phyloP scores from a whole-genome alignment of 345 rosid genomes.

The Trapa incisa region DNA sequence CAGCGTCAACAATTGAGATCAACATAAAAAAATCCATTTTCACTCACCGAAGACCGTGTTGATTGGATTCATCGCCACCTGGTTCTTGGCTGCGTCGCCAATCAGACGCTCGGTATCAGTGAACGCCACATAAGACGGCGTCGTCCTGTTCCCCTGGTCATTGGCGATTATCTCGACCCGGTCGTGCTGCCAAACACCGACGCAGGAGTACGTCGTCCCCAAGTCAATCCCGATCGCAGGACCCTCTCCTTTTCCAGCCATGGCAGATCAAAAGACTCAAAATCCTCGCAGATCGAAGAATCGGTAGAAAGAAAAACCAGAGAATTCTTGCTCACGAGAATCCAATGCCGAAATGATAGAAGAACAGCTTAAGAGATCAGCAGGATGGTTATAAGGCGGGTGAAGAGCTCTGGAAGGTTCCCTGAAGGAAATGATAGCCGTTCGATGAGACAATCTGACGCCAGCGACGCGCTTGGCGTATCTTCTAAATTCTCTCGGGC shows the following conservation, averaged over 20 bases:
- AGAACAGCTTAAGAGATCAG: background rate
- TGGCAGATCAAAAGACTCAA: background rate
- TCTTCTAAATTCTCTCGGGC: background rate
- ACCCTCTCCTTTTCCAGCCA: slow-evolving; percentile 5
- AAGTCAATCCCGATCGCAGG: slow-evolving; percentile 17
- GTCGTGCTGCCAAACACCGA: slow-evolving; percentile 21
- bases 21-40: background rate
- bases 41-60: slow-evolving; percentile 16
- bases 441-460: background rate
- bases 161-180: slow-evolving; percentile 21
- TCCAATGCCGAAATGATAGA: background rate
- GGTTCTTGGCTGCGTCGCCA: slow-evolving; percentile 24
- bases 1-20: background rate
- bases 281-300: background rate
- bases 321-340: background rate
- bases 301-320: background rate
- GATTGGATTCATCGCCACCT: slow-evolving; percentile 23
- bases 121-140: slow-evolving; percentile 19
- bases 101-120: slow-evolving; percentile 20
- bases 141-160: slow-evolving; percentile 18
- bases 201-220: slow-evolving; percentile 17
- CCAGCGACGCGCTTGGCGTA: background rate
- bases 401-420: background rate
- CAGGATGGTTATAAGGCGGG: background rate
- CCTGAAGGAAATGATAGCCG: background rate